Base-by-base conservation (phyloP, 192 early-diverging fungal species). In the Phlyctochytrium bullatum region DNA sequence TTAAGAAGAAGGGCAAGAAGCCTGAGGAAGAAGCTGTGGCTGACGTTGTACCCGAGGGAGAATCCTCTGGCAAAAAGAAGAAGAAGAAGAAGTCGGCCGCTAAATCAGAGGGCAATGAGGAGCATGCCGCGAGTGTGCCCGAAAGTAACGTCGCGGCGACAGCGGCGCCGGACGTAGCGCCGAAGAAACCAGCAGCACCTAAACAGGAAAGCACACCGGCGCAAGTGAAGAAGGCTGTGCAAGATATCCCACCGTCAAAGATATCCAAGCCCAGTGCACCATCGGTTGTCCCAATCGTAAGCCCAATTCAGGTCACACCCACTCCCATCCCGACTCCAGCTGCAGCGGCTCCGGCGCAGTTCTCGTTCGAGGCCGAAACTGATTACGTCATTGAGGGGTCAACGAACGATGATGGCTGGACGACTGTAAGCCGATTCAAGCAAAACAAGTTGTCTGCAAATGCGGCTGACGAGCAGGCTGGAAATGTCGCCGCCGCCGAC, bases 341-440 rank as follows among this genome's bases (percentile, higher is more conserved):
- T 23, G 23, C 1, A 17, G 23, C 54, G 6, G 28, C 68, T 33
- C 33, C 28, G 24, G 1, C 10, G 61, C 31, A 35, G 10, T 29
- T 24, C 51, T 52, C 33, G 0, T 29, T 29, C n/a, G n/a, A n/a
- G 10, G 29, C 30, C 1, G 65, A 34, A 27, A 60, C 17, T 36
- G 23, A 34, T 24, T 17, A 65, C 17, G 59, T 61, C 2, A 3
- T 47, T 30, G 27, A 29, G 27, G 17, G 32, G 36, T 14, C 64
- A 16, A 20, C 52, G 16, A 25, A 16, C 10, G 67, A 72, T 14
- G 73, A 75, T 65, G 77, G 68, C 20, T 80, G 78, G 78, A 69
- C 76, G 24, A 75, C 72, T 0, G 75, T 79, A 20, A 69, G 53
- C 63, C 67, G 68, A 59, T 72, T 31, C 56, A 74, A 74, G 66